phyloP scores from a whole-genome alignment of 805 yeast genomes.

The Wickerhamiella cacticola region DNA sequence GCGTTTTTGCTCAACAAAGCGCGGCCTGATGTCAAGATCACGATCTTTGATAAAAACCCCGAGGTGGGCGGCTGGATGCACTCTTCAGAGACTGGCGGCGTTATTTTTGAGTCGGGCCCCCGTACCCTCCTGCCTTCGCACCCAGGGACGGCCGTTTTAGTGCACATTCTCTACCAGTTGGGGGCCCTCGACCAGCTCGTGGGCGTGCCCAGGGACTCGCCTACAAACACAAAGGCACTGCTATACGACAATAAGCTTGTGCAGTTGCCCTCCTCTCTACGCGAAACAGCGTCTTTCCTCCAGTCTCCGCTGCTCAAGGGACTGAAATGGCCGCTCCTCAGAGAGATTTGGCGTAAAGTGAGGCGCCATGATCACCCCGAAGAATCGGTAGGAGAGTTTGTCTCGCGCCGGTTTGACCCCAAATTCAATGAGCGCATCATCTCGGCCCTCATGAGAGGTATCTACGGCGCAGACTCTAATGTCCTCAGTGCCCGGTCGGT shows the following conservation, averaged over 20 bases:
- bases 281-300: constrained; percentile 14
- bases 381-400: constrained; percentile 58
- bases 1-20: constrained; percentile 39
- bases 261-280: constrained; percentile 24
- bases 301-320: constrained; percentile 32
- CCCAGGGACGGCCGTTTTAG: constrained; percentile 41
- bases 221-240: constrained; percentile 63
- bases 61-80: constrained; percentile 74
- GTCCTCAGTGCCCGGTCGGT: constrained; percentile 47
- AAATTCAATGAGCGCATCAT: constrained; percentile 42
- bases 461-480: constrained; percentile 75
- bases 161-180: constrained; percentile 31
- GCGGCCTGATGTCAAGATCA: constrained; percentile 65
- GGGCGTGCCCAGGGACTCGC: constrained; percentile 45
- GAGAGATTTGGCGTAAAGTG: constrained; percentile 25
- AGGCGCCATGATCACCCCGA: constrained; percentile 33
- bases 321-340: constrained; percentile 43
- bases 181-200: constrained; percentile 40
- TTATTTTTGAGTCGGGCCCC: constrained; percentile 69
- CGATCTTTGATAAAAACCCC: constrained; percentile 44
- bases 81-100: constrained; percentile 19
- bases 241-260: constrained; percentile 30
- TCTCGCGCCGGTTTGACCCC: constrained; percentile 58
- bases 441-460: constrained; percentile 79
- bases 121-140: constrained; percentile 77